Percentiles rank a stretch among this genome's conserved stretches.
Conservation (phyloP, 768 basidiomycete genomes). For the Pleurotus eryngii region DNA sequence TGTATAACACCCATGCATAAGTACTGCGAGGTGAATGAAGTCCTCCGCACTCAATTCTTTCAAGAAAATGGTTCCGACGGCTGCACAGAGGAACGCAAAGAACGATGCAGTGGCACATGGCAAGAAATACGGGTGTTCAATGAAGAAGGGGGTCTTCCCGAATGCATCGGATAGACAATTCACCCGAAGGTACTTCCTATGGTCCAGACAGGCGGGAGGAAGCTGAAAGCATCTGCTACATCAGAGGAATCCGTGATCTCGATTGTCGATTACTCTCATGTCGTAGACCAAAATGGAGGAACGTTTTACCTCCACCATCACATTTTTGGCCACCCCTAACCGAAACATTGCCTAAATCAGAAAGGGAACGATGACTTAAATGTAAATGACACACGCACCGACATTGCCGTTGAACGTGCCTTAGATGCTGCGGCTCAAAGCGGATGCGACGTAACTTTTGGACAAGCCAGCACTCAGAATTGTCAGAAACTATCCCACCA, state of each 20-base stretch:
- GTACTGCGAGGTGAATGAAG: neutral
- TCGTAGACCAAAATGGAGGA: neutral
- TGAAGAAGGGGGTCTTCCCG: conserved; percentile 23
- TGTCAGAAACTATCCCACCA: conserved; percentile 34
- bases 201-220: conserved; percentile 27
- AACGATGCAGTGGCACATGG: conserved; percentile 19
- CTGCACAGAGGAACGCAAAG: conserved; percentile 6
- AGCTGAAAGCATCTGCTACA: conserved; percentile 22
- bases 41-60: conserved; percentile 22
- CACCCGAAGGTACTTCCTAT: conserved; percentile 24
- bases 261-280: conserved; percentile 1
- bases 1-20: neutral
- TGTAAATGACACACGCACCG: conserved; percentile 9
- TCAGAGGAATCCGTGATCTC: conserved; percentile 27
- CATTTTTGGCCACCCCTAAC: conserved; percentile 23
- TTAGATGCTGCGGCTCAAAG: conserved; percentile 22
- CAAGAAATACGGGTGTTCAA: conserved; percentile 31
- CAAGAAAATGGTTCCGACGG: conserved; percentile 19
- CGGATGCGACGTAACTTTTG: conserved; percentile 31
- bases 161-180: conserved; percentile 12
- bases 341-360: neutral
- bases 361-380: neutral
- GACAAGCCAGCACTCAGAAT: conserved; percentile 42
- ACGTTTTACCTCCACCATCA: conserved; percentile 28
- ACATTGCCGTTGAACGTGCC: conserved; percentile 32